Evolutionary conservation across 345 rosid species (phyloP), one percentile per base, ranked within the genome.

Genomic region (Salix udensis): DNA sequence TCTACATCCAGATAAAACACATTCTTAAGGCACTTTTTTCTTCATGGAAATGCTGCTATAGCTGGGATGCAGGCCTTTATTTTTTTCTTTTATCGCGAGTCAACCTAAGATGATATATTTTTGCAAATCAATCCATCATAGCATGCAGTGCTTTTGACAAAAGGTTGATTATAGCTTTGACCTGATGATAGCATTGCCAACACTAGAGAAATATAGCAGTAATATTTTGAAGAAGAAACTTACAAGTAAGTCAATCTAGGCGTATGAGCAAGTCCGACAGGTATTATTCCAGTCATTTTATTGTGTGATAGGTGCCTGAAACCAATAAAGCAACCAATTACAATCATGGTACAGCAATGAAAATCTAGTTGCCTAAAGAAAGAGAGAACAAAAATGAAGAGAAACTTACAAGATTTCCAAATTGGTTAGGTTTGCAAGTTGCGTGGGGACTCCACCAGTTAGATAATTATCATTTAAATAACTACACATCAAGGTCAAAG

Each of bases 391-490:
- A 70, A 70, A 39, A 50, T 23, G 23, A 66, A 61, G 15, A 23
- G 48, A 73, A 40, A 81, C 96, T 93, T 87, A 93, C 98, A 95
- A 70, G 79, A 95, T 91, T 85, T 95, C 98, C 87, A 95, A 81
- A 82, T 87, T 90, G 76, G 91, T 90, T 80, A 95, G 81, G 82
- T 93, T 95, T 55, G 98, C 89, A 28, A 95, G 92, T 78, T 95
- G 98, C 36, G 97, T 89, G 48, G 98, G 98, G 72, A 95, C 86
- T 39, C 97, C 97, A 82, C 98, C 98, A 67, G 94, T 93, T 76
- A 95, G 85, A 78, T 91, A 95, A 80, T 95, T 95, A 78, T 93
- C 91, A 76, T 93, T 91, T 85, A 95, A 79, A 76, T 93, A 95
- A 74, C 98, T 95, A 79, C 76, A 86, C 8, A 48, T 52, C 65